Evolutionary conservation across 352 stramenopile species (phyloP), one percentile per base, ranked within the genome.

Genomic region (Phytophthora sp.): DNA sequence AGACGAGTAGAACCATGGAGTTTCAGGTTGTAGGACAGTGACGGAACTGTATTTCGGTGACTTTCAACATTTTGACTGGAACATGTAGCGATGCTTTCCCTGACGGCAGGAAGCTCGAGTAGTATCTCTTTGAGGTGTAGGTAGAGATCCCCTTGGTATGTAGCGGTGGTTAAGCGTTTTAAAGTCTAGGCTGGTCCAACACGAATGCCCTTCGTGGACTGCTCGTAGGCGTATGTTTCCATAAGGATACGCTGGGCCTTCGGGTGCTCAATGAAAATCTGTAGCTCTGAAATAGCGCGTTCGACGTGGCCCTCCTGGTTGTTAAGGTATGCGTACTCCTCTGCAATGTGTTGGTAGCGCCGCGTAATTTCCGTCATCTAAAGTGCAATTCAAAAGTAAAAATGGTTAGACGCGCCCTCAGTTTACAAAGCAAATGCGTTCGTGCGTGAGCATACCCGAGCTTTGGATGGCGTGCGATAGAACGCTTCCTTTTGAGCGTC

Each of bases 351-450:
- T 51, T 94, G 82, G 39, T 94, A 94, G 15, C 77, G 79, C 7
- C 71, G 67, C 30, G 79, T 90, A 54, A 94, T 92, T 35, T 91
- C 84, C 12, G 82, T 76, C 80, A 93, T 87, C 84, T 93, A 51
- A 54, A 31, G 20, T 11, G 46, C 24, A 51, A 43, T 8, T 32
- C 9, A 37, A 62, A 18, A 31, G 6, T 26, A 30, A 41, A 49
- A 9, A 30, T 27, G 5, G 24, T 18, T 18, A 43, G 5, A 32
- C 17, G 11, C 35, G 57, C 20, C 13, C 24, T 59, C 2, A 23
- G 7, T 32, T 18, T 30, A 31, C 39, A 61, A n/a, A n/a, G n/a
- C n/a, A n/a, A n/a, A n/a, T n/a, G n/a, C n/a, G n/a, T n/a, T n/a
- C n/a, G n/a, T n/a, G n/a, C n/a, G n/a, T n/a, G n/a, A n/a, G n/a